Conservation (phyloP, 164 flowering plant species). For the Warburgia ugandensis region DNA sequence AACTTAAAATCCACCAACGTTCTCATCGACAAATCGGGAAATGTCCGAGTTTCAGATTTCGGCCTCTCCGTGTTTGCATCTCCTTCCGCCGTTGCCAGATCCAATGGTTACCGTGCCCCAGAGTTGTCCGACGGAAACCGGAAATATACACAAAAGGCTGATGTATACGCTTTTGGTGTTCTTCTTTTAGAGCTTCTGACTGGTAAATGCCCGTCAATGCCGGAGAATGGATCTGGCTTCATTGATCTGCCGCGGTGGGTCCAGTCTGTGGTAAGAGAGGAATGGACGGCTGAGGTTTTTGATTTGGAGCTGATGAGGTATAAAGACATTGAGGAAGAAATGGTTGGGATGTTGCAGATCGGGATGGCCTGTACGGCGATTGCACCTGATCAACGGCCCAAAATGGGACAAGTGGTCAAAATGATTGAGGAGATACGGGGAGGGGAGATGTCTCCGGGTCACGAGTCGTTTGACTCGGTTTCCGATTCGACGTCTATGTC, state of each 20-base stretch:
- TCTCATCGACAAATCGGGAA: constrained; percentile 53
- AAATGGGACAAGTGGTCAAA: constrained; percentile 48
- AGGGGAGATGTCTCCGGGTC: constrained; percentile 54
- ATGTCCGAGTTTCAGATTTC: constrained; percentile 53
- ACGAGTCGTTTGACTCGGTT: constrained; percentile 43
- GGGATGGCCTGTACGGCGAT: constrained; percentile 58
- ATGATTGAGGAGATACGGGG: constrained; percentile 64
- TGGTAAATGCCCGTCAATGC: constrained; percentile 29
- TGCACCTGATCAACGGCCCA: constrained; percentile 72
- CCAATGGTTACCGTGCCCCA: constrained; percentile 78
- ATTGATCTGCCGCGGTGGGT: constrained; percentile 82
- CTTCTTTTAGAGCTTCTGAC: constrained; percentile 61
- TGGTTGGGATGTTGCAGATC: constrained; percentile 83
- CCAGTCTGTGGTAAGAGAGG: constrained; percentile 90
- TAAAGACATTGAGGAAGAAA: constrained; percentile 81
- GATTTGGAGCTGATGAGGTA: constrained; percentile 92
- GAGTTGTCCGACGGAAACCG: constrained; percentile 45
- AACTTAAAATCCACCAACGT: constrained; percentile 82
- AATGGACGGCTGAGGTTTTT: constrained; percentile 96
- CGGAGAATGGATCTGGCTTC: constrained; percentile 23
- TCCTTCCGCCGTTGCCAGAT: constrained; percentile 23
- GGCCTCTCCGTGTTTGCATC: constrained; percentile 49
- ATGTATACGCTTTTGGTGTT: constrained; percentile 77
- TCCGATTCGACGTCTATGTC: constrained; percentile 68
- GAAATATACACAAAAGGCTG: constrained; percentile 53